phyloP scores from a whole-genome alignment of 148 eudicot species.

The Rhododendron simsii region DNA sequence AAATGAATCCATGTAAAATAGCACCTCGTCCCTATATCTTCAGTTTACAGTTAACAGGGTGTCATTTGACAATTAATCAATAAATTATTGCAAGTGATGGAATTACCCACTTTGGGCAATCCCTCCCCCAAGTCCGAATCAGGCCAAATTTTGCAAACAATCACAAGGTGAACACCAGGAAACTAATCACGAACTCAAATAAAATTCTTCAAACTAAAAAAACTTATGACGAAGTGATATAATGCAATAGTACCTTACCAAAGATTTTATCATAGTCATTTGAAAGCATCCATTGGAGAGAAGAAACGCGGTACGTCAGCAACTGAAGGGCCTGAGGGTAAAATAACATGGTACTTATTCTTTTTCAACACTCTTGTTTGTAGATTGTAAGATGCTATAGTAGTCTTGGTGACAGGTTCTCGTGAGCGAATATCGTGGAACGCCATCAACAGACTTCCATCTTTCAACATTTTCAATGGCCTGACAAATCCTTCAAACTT shows the following conservation, averaged over 20 bases:
- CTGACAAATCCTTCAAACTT: background rate
- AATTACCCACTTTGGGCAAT: background rate
- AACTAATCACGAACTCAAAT: background rate
- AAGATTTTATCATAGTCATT: background rate
- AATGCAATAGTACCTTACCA: background rate
- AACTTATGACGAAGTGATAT: background rate
- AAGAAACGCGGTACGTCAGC: background rate
- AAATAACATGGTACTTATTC: background rate
- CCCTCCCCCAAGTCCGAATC: background rate
- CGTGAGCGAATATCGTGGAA: background rate
- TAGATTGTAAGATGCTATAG: background rate
- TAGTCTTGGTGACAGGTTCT: background rate
- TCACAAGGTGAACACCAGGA: background rate
- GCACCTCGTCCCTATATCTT: background rate
- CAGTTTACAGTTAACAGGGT: background rate
- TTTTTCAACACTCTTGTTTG: background rate
- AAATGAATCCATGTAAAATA: no score
- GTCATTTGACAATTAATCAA: background rate
- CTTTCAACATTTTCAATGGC: background rate
- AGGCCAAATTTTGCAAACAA: background rate
- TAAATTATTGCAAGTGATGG: background rate
- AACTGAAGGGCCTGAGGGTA: background rate
- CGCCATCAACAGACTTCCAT: background rate
- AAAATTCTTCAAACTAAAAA: background rate
- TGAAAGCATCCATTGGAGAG: background rate